phyloP scores from a whole-genome alignment of 768 basidiomycete genomes.

The Leccinum sublutescens region DNA sequence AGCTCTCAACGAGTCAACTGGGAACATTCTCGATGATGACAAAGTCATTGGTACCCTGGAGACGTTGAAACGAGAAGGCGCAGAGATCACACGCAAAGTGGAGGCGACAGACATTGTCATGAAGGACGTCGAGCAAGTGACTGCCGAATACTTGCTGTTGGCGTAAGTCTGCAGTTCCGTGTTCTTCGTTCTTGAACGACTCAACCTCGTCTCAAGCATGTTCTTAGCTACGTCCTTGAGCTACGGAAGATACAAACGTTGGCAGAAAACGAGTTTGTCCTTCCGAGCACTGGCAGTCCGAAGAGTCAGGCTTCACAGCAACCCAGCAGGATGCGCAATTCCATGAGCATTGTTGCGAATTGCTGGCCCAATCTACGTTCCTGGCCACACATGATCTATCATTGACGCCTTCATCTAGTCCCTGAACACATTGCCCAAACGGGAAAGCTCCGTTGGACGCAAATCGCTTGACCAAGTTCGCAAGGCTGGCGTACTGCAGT shows the following conservation, averaged over 20 bases:
- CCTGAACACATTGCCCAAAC: constrained; percentile 63
- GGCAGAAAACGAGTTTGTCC: constrained; percentile 80
- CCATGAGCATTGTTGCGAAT: constrained; percentile 77
- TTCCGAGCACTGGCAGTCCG: constrained; percentile 45
- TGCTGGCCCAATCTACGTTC: constrained; percentile 54
- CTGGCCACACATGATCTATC: background rate
- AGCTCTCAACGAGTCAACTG: no score
- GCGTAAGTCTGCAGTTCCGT: no score
- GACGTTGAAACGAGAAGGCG: no score
- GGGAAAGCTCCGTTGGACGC: constrained; percentile 77
- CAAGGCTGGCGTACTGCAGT: constrained; percentile 36
- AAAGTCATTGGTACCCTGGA: no score
- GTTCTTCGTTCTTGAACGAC: background rate
- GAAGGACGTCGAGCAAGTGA: no score
- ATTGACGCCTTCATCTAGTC: constrained; percentile 40
- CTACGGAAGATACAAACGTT: constrained; percentile 91
- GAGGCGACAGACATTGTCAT: no score
- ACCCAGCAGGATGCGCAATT: constrained; percentile 86
- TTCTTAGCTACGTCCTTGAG: constrained; percentile 28
- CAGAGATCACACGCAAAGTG: no score
- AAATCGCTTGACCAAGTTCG: constrained; percentile 75
- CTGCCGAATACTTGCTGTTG: no score
- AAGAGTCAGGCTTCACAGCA: constrained; percentile 70
- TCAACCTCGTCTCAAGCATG: no score
- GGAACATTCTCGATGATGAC: no score